Evolutionary conservation across 2,329 filamentous ascomycete species (phyloP).

Genomic region (Calonectria pteridis): DNA sequence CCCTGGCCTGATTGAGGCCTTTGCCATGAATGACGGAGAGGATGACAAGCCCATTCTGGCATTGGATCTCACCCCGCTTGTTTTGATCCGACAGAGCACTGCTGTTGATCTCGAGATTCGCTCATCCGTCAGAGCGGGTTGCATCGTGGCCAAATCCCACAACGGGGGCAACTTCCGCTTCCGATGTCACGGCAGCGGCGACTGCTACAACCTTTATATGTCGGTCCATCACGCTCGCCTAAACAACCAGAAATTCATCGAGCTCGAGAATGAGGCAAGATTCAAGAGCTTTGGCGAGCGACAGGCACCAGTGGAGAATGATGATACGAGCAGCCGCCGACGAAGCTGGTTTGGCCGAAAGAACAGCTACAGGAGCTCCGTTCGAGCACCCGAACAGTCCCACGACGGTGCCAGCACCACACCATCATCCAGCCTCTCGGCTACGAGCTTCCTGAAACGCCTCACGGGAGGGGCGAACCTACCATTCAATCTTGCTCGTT

Average conservation of each 20-base stretch:
- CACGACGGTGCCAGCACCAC: slow-evolving; percentile 81
- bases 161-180: slow-evolving; percentile 87
- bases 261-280: slow-evolving; percentile 73
- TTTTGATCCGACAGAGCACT: slow-evolving; percentile 90
- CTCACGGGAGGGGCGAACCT: slow-evolving; percentile 79
- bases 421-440: slow-evolving; percentile 71
- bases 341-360: slow-evolving; percentile 72
- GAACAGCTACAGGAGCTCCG: slow-evolving; percentile 74
- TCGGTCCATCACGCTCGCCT: slow-evolving; percentile 90
- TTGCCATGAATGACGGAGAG: slow-evolving; percentile 51
- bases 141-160: slow-evolving; percentile 72
- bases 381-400: slow-evolving; percentile 73
- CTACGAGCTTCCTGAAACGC: slow-evolving; percentile 83
- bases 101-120: slow-evolving; percentile 94
- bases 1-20: slow-evolving; percentile 71
- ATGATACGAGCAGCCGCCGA: slow-evolving; percentile 60
- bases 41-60: slow-evolving; percentile 68
- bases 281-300: slow-evolving; percentile 79
- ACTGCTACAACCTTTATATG: slow-evolving; percentile 86
- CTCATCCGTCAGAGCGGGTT: slow-evolving; percentile 82
- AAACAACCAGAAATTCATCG: slow-evolving; percentile 90
- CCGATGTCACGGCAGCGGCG: slow-evolving; percentile 80
- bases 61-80: slow-evolving; percentile 90
- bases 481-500: slow-evolving; percentile 84
- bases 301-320: slow-evolving; percentile 62